Conservation (phyloP, 2,329 filamentous ascomycete species). For the Chaetomium strumarium region DNA sequence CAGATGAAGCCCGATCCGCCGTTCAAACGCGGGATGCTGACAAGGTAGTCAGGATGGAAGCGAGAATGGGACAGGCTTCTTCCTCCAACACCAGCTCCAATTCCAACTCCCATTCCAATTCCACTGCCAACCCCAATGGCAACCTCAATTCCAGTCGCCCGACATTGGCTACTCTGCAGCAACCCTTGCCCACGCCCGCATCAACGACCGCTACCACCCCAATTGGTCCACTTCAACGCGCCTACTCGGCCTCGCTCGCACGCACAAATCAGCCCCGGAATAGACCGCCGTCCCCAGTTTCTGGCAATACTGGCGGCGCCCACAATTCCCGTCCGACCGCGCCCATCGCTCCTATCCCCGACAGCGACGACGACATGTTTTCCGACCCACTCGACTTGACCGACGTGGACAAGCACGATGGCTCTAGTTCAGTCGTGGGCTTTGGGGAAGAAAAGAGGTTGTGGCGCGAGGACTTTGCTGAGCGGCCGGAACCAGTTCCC, state of each 20-base stretch:
- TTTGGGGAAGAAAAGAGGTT: constrained; percentile 35
- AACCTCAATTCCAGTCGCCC: constrained; percentile 41
- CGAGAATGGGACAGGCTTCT: constrained; percentile 40
- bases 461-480: constrained; percentile 40
- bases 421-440: constrained; percentile 26
- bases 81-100: constrained; percentile 25
- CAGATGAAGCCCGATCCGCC: background rate
- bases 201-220: constrained; percentile 29
- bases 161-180: constrained; percentile 37
- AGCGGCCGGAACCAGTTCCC: constrained; percentile 33
- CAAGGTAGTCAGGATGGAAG: constrained; percentile 27
- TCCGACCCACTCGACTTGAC: constrained; percentile 22
- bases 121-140: too few species aligned
- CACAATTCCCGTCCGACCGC: constrained; percentile 1
- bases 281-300: constrained; percentile 12
- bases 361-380: constrained; percentile 18
- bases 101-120: too few species aligned
- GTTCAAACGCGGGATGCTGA: constrained; percentile 5
- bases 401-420: constrained; percentile 18
- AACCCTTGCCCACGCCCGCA: constrained; percentile 39
- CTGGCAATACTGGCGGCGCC: background rate
- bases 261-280: constrained; percentile 21
- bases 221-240: constrained; percentile 29
- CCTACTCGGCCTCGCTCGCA: constrained; percentile 33
- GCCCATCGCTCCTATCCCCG: background rate